These are phyloP conservation scores for Ilyonectria robusta DNA, from an alignment of 2,329 filamentous ascomycete species.

Conservation along the genomic window DNA sequence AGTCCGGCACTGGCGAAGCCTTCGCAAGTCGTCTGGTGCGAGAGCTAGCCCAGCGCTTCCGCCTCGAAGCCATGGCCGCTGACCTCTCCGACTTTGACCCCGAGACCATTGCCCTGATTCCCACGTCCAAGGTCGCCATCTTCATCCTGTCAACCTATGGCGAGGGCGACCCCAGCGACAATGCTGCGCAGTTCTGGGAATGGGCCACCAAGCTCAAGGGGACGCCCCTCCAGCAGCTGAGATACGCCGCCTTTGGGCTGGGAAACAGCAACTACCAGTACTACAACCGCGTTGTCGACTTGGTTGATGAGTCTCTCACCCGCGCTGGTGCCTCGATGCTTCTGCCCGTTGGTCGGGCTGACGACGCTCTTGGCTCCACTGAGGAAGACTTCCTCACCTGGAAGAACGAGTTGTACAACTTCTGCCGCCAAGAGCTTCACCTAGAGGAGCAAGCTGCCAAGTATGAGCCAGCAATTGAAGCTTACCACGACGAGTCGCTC, in stretches of 20 bases:
- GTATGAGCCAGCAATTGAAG: constrained; percentile 39
- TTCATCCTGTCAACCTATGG: constrained; percentile 55
- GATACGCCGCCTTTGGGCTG: constrained; percentile 51
- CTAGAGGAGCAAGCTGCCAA: constrained; percentile 41
- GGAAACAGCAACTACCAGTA: constrained; percentile 54
- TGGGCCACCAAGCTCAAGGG: constrained; percentile 35
- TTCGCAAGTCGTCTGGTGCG: constrained; percentile 24
- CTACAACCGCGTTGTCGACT: constrained; percentile 51
- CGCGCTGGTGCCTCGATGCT: constrained; percentile 44
- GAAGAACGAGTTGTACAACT: constrained; percentile 47
- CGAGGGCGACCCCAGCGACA: constrained; percentile 55
- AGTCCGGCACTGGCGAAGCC: constrained; percentile 29
- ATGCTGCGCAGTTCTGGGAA: constrained; percentile 46
- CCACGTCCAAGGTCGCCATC: constrained; percentile 44
- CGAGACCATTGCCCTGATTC: constrained; percentile 50
- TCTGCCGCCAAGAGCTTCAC: constrained; percentile 36
- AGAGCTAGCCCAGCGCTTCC: constrained; percentile 24
- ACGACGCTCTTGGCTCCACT: constrained; percentile 47
- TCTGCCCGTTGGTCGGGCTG: constrained; percentile 42
- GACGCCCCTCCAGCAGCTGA: constrained; percentile 32
- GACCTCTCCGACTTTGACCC: constrained; percentile 62
- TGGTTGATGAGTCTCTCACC: constrained; percentile 40
- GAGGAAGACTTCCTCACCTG: constrained; percentile 53
- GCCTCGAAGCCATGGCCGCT: constrained; percentile 41
- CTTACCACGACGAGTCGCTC: constrained; percentile 25